Conservation (phyloP, 768 basidiomycete species). For the Boletus edulis region DNA sequence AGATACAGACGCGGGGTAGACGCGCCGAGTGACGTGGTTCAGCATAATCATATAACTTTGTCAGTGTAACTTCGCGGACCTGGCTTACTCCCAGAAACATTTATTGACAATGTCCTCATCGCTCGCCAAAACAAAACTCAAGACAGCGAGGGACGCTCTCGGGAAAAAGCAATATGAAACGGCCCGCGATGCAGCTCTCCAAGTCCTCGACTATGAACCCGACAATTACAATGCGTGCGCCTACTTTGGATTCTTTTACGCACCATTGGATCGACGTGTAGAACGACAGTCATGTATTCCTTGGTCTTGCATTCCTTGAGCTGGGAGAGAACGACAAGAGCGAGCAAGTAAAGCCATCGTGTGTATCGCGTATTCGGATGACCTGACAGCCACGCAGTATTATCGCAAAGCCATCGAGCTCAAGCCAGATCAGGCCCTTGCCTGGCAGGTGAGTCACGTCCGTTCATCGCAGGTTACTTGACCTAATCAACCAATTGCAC, state of each 20-base stretch:
- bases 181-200: conserved; percentile 64
- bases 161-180: conserved; percentile 68
- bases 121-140: conserved; percentile 72
- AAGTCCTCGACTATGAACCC: conserved; percentile 72
- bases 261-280: not conserved
- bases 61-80: no score
- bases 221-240: conserved; percentile 86
- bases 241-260: not conserved
- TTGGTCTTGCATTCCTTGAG: conserved; percentile 77
- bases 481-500: conserved; percentile 2
- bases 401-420: conserved; percentile 75
- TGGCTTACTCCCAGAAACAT: no score
- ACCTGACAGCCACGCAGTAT: conserved; percentile 43
- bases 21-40: no score
- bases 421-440: conserved; percentile 69
- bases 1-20: no score
- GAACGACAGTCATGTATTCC: conserved; percentile 71
- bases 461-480: conserved; percentile 6
- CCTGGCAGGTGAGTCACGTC: conserved; percentile 69
- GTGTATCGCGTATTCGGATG: not conserved
- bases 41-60: no score
- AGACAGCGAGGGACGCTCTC: conserved; percentile 72
- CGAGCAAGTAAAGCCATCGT: conserved; percentile 71
- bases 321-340: conserved; percentile 67
- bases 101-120: conserved; percentile 27